Conservation (phyloP, 2,329 filamentous ascomycete species). For the Sclerotiophoma versabilis region DNA sequence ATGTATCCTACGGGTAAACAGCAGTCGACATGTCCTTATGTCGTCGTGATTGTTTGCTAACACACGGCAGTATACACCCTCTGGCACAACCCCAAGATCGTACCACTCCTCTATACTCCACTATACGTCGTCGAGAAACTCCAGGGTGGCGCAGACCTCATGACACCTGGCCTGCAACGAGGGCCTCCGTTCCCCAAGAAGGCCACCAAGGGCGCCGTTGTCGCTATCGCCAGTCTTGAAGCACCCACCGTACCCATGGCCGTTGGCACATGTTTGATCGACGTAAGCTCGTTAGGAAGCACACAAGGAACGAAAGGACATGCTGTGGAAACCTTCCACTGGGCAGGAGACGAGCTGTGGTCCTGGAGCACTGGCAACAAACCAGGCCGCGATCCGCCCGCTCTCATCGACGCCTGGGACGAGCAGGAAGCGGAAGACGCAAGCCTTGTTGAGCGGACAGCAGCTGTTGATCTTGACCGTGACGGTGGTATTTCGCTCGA, state of each 20-base stretch:
- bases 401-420: constrained; percentile 61
- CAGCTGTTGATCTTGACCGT: constrained; percentile 52
- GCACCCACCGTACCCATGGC: constrained; percentile 67
- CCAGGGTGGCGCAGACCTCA: constrained; percentile 69
- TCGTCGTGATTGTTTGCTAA: constrained; percentile 6
- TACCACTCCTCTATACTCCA: constrained; percentile 70
- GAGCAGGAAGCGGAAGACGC: constrained; percentile 44
- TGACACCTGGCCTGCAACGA: constrained; percentile 71
- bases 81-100: constrained; percentile 67
- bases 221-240: constrained; percentile 68
- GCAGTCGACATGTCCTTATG: not conserved
- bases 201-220: constrained; percentile 66
- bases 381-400: constrained; percentile 61
- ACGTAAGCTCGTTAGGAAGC: constrained; percentile 62
- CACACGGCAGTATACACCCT: constrained; percentile 65
- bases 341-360: constrained; percentile 75
- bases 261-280: constrained; percentile 70
- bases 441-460: constrained; percentile 49
- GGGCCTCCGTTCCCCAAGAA: constrained; percentile 68
- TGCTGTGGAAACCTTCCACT: constrained; percentile 71
- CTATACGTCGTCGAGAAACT: constrained; percentile 68
- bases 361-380: constrained; percentile 64
- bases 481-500: constrained; percentile 57
- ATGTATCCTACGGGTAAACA: constrained; percentile 57
- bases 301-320: constrained; percentile 69